These are phyloP conservation scores for Populus trichocarpa DNA, from an alignment of 441 rosid genomes.

Conservation along the genomic window DNA sequence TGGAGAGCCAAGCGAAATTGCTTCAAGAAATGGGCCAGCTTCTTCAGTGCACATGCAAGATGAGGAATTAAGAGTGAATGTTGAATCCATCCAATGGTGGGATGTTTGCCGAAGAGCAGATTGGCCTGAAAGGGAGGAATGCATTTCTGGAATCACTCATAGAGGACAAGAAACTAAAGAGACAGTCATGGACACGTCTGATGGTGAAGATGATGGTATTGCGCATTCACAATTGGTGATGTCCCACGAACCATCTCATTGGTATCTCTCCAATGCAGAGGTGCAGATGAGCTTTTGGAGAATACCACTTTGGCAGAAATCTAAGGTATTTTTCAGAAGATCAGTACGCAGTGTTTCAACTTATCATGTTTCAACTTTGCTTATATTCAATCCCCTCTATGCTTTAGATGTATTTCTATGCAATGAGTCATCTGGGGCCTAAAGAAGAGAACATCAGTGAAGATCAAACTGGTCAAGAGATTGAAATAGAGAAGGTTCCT, in stretches of 20 bases:
- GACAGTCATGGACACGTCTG: constrained; percentile 36
- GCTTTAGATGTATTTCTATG: constrained; percentile 59
- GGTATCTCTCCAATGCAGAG: constrained; percentile 86
- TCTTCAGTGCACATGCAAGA: constrained; percentile 63
- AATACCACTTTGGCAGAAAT: constrained; percentile 78
- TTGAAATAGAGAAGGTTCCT: constrained; percentile 64
- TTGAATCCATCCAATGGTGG: constrained; percentile 91
- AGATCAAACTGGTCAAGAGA: constrained; percentile 49
- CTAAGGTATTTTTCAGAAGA: constrained; percentile 47
- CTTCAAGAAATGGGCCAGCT: constrained; percentile 44
- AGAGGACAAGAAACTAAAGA: constrained; percentile 38
- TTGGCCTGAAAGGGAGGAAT: constrained; percentile 98
- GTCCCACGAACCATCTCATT: constrained; percentile 58
- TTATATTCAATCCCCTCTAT: neutral
- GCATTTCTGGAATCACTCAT: constrained; percentile 47
- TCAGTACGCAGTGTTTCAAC: constrained; percentile 1
- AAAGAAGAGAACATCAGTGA: constrained; percentile 25
- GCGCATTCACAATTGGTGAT: constrained; percentile 31
- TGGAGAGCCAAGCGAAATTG: constrained; percentile 51
- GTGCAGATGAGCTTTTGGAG: constrained; percentile 74
- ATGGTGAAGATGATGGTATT: constrained; percentile 40
- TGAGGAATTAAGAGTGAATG: constrained; percentile 78
- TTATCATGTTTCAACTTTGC: constrained; percentile 1
- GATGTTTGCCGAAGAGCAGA: constrained; percentile 87
- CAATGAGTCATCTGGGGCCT: constrained; percentile 33